These are phyloP conservation scores for Fusarium bactridioides DNA, from an alignment of 2,329 filamentous ascomycete species.

Conservation along the genomic window DNA sequence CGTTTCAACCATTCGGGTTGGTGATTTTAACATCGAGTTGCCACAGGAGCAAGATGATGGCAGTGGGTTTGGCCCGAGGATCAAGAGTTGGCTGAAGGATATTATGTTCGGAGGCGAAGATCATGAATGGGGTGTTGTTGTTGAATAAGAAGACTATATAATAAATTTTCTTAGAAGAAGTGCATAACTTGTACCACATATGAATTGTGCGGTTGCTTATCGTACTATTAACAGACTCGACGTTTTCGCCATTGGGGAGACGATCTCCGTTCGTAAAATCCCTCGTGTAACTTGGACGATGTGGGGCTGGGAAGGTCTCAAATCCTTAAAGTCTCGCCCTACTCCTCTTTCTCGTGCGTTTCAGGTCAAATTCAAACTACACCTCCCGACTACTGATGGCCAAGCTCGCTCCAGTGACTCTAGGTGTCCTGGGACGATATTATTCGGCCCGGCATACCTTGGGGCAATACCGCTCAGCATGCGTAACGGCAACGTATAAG, in stretches of 20 bases:
- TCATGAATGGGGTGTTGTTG: not conserved
- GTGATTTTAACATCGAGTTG: not conserved
- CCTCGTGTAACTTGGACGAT: not conserved
- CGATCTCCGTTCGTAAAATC: not conserved
- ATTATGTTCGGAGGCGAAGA: not conserved
- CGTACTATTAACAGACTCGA: rapidly evolving
- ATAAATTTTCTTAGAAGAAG: rapidly evolving
- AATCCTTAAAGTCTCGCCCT: not conserved
- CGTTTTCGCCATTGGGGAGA: rapidly evolving
- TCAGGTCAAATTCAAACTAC: not conserved
- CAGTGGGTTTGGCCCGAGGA: not conserved
- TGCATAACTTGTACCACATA: rapidly evolving
- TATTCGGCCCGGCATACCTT: conserved; percentile 12
- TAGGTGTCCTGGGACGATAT: conserved; percentile 3
- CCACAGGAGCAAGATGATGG: not conserved
- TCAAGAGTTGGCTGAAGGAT: not conserved
- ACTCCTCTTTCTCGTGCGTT: not conserved
- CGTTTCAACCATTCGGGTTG: not conserved
- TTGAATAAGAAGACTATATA: rapidly evolving
- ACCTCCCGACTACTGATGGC: not conserved
- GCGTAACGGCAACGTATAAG: conserved; percentile 1
- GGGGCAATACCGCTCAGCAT: conserved; percentile 14
- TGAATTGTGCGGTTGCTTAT: rapidly evolving
- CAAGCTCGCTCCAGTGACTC: rapidly evolving
- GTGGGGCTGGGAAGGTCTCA: not conserved